Evolutionary conservation across 768 basidiomycete genomes (phyloP).

Genomic region (Mrakia frigida): DNA sequence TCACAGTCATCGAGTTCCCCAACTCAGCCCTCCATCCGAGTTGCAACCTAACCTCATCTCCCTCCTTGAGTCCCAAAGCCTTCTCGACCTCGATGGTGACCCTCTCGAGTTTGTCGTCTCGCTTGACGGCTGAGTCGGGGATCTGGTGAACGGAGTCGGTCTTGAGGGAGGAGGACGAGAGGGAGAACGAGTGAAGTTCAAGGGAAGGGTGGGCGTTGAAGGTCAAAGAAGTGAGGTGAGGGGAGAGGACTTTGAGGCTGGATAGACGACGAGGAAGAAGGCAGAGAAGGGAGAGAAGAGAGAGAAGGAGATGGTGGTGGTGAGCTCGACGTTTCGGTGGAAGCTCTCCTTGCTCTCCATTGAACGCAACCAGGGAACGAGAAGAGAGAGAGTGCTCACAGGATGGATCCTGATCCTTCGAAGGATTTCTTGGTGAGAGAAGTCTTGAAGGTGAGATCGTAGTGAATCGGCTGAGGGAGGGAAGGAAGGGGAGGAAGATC

Average conservation of each 20-base stretch:
- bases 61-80: slow-evolving; percentile 48
- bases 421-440: slow-evolving; percentile 74
- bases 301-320: neutral
- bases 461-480: slow-evolving; percentile 51
- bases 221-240: slow-evolving; percentile 52
- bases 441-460: slow-evolving; percentile 64
- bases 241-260: slow-evolving; percentile 63
- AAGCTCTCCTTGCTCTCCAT: too few species aligned
- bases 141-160: slow-evolving; percentile 45
- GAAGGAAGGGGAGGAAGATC: neutral
- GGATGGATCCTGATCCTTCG: slow-evolving; percentile 49
- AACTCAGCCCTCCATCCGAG: slow-evolving; percentile 65
- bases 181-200: slow-evolving; percentile 54
- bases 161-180: slow-evolving; percentile 57
- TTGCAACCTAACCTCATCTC: slow-evolving; percentile 53
- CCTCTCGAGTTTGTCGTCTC: slow-evolving; percentile 63
- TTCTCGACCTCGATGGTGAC: slow-evolving; percentile 57
- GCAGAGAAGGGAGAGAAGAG: slow-evolving; percentile 15
- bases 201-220: slow-evolving; percentile 61
- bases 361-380: neutral
- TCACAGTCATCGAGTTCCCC: slow-evolving; percentile 66
- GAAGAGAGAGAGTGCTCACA: neutral
- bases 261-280: too few species aligned
- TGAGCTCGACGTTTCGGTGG: slow-evolving; percentile 13
- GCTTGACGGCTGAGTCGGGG: slow-evolving; percentile 48